Base-by-base conservation (phyloP, 768 basidiomycete genomes). In the Lentinula detonsa region DNA sequence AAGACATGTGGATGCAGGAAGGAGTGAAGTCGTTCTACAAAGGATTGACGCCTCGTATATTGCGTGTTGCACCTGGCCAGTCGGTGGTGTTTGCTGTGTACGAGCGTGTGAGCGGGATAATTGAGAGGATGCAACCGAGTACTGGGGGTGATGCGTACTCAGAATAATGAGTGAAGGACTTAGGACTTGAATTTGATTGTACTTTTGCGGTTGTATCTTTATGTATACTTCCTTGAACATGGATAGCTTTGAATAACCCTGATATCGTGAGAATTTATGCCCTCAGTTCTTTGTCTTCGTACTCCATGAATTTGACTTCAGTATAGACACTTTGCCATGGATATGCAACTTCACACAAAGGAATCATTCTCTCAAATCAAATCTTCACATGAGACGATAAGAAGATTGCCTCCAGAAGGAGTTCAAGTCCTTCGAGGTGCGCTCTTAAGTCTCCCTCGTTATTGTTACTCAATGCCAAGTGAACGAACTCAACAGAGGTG, bases 11-110 rank as follows among this genome's bases (percentile, higher is more conserved):
- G 89, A 84, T 79, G 63, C 80, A 84, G 65, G 97, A 99, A 74
- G 97, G 97, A 5, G 77, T 89, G 15, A 74, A 74, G 48, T 93
- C 95, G 57, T 98, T 99, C 75, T 98, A 98, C 79, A 98, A 97
- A 78, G 97, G 97, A 18, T 98, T 99, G 71, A 98, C 95, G 0
- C 97, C 97, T 39, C 83, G 97, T 21, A 95, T 99, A 39, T 78
- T 97, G 67, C 86, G 97, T 58, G 97, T 99, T 49, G 97, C 97
- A 2, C 97, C 97, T 7, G 97, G 96, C 1, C 93, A 93, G 72
- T 95, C 95, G 2, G 91, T 98, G 65, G 96, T 98, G 39, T 98
- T 98, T 69, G 93, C 96, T 11, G 96, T 99, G 31, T 98, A 98
- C 68, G 96, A 99, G 76, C 80, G 90, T 54, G 89, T 98, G 63